phyloP scores from a whole-genome alignment of 805 yeast genomes.

The Cyberlindnera misumaiensis region DNA sequence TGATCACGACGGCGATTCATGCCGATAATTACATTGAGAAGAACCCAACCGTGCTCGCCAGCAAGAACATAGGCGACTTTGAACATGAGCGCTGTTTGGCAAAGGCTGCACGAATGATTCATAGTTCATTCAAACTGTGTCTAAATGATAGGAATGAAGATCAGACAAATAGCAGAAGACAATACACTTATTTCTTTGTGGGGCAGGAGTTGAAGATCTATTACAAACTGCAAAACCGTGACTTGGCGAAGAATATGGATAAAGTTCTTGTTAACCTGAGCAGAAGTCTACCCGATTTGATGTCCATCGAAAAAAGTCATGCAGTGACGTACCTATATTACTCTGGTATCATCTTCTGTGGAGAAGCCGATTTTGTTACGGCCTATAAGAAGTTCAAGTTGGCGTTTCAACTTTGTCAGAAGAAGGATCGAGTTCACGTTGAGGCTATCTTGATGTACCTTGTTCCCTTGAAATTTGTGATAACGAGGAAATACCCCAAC shows the following conservation, averaged over 20 bases:
- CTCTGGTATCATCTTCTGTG: constrained; percentile 58
- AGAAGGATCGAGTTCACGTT: constrained; percentile 16
- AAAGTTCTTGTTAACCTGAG: constrained; percentile 56
- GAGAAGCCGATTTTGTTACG: constrained; percentile 50
- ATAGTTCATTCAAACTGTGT: constrained; percentile 69
- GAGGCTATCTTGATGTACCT: constrained; percentile 46
- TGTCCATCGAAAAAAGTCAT: constrained; percentile 40
- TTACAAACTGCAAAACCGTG: constrained; percentile 56
- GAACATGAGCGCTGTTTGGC: constrained; percentile 35
- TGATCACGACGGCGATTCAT: constrained; percentile 22
- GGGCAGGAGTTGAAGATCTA: constrained; percentile 65
- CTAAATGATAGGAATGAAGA: constrained; percentile 70
- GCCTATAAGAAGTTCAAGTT: constrained; percentile 45
- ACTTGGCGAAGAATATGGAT: constrained; percentile 68
- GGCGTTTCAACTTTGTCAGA: constrained; percentile 30
- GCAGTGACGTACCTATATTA: constrained; percentile 61
- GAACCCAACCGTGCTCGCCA: constrained; percentile 9
- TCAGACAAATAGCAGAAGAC: constrained; percentile 40
- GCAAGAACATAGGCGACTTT: constrained; percentile 15
- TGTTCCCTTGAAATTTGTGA: constrained; percentile 55
- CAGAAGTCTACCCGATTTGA: constrained; percentile 44
- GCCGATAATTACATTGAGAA: constrained; percentile 19
- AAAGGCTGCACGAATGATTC: constrained; percentile 56
- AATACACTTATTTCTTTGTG: constrained; percentile 64
- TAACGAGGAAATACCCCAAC: constrained; percentile 42